phyloP scores from a whole-genome alignment of 345 rosid genomes.

The Camelina laxa region DNA sequence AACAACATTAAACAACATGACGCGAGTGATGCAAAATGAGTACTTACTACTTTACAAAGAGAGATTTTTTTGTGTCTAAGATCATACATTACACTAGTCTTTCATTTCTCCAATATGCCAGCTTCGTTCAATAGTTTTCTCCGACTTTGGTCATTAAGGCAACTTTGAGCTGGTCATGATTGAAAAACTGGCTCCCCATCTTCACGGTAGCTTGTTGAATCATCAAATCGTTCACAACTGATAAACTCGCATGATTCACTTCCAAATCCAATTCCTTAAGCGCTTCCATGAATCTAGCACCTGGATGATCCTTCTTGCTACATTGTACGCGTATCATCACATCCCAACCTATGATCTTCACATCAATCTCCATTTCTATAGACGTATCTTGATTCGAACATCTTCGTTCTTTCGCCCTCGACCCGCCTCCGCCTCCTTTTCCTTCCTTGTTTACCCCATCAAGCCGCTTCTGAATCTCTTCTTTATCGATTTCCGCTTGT shows the following conservation, averaged over 20 bases:
- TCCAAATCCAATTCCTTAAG: slow-evolving; percentile 89
- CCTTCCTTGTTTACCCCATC: slow-evolving; percentile 61
- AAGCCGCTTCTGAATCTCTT: slow-evolving; percentile 70
- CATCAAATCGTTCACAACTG: slow-evolving; percentile 96
- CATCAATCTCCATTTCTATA: slow-evolving; percentile 86
- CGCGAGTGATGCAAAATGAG: slow-evolving; percentile 23
- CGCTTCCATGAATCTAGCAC: slow-evolving; percentile 89
- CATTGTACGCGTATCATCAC: slow-evolving; percentile 93
- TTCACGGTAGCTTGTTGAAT: slow-evolving; percentile 98
- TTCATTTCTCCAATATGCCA: background rate
- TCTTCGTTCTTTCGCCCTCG: slow-evolving; percentile 29
- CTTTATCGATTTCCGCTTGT: slow-evolving; percentile 61
- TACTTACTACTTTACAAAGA: slow-evolving; percentile 28
- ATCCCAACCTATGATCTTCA: slow-evolving; percentile 93
- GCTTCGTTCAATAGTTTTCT: slow-evolving; percentile 33
- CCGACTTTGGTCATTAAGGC: slow-evolving; percentile 79
- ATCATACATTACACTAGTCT: background rate
- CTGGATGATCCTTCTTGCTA: slow-evolving; percentile 87
- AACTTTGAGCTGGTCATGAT: slow-evolving; percentile 83
- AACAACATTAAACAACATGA: slow-evolving; percentile 36
- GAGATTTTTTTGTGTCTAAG: slow-evolving; percentile 13
- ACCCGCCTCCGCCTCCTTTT: background rate
- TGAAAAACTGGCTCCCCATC: slow-evolving; percentile 86
- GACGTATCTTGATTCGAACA: slow-evolving; percentile 36
- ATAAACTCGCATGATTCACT: slow-evolving; percentile 92